Evolutionary conservation across 2,329 filamentous ascomycete genomes (phyloP).

Genomic region (Apiospora kogelbergensis): DNA sequence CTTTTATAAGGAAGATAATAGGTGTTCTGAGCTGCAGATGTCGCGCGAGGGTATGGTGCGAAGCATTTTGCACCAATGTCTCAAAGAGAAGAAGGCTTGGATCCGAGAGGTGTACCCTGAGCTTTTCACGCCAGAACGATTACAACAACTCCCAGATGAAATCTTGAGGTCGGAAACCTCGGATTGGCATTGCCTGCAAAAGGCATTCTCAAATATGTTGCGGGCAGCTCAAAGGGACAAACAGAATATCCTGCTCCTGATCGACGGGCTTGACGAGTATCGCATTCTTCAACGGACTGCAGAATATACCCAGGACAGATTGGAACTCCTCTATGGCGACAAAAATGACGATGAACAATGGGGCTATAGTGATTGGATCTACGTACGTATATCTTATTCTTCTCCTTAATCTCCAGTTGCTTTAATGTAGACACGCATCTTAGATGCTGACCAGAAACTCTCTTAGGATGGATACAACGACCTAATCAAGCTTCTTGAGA

Average conservation of each 20-base stretch:
- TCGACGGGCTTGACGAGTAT: not conserved
- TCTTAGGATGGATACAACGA: not conserved
- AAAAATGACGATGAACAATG: not conserved
- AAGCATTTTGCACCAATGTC: constrained; percentile 9
- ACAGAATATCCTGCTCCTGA: not conserved
- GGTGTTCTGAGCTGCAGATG: constrained; percentile 3
- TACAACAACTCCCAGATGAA: not conserved
- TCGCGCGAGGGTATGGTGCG: constrained; percentile 11
- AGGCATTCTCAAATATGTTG: not conserved
- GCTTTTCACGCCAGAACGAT: not conserved
- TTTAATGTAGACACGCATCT: not conserved
- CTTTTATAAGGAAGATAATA: constrained; percentile 8
- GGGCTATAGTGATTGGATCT: not conserved
- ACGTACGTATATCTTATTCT: too few relatives aligned
- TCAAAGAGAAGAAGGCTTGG: not conserved
- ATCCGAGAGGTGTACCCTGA: constrained; percentile 2
- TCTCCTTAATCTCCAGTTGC: too few relatives aligned
- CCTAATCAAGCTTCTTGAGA: not conserved
- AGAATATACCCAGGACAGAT: not conserved
- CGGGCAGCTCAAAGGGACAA: not conserved
- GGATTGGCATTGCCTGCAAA: not conserved
- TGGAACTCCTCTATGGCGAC: not conserved
- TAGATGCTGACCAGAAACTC: not conserved
- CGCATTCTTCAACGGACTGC: not conserved
- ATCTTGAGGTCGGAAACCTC: not conserved